These are phyloP conservation scores for Fusarium compactum DNA, from an alignment of 2,329 filamentous ascomycete species.

Conservation along the genomic window DNA sequence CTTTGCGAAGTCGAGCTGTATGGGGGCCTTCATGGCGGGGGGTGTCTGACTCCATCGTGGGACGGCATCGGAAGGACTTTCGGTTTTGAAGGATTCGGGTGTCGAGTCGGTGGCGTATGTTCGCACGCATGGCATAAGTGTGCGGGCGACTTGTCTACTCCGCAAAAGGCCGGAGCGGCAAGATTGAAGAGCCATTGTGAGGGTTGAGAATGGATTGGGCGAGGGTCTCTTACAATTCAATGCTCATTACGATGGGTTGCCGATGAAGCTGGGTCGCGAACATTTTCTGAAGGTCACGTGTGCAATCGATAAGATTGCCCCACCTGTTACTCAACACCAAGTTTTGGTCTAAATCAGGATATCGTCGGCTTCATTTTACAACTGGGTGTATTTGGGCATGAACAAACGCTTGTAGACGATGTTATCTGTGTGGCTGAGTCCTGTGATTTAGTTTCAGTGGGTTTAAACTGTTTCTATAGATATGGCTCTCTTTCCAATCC, in stretches of 20 bases:
- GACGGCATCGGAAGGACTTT: conserved; percentile 20
- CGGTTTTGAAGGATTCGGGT: conserved; percentile 47
- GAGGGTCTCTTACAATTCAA: conserved; percentile 10
- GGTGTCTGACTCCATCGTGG: conserved; percentile 81
- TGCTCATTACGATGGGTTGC: neutral
- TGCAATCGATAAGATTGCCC: conserved; percentile 31
- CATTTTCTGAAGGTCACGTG: conserved; percentile 53
- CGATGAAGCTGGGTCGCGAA: conserved; percentile 44
- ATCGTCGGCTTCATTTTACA: conserved; percentile 22
- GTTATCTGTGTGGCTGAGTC: neutral
- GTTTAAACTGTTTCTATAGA: no score
- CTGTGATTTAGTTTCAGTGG: no score
- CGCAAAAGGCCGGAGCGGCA: conserved; percentile 49
- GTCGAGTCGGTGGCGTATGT: conserved; percentile 49
- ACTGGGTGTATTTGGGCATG: neutral
- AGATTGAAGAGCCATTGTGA: conserved; percentile 52
- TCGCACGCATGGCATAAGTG: conserved; percentile 44
- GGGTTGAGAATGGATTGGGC: conserved; percentile 18
- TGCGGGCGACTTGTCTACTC: conserved; percentile 42
- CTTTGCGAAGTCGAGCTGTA: conserved; percentile 71
- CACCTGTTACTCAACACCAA: conserved; percentile 37
- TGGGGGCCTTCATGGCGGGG: conserved; percentile 74
- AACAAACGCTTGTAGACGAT: neutral
- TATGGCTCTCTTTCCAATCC: neutral
- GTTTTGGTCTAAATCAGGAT: neutral